phyloP scores from a whole-genome alignment of 495 filamentous ascomycete species.

The Pyrenopolyporus hunteri region DNA sequence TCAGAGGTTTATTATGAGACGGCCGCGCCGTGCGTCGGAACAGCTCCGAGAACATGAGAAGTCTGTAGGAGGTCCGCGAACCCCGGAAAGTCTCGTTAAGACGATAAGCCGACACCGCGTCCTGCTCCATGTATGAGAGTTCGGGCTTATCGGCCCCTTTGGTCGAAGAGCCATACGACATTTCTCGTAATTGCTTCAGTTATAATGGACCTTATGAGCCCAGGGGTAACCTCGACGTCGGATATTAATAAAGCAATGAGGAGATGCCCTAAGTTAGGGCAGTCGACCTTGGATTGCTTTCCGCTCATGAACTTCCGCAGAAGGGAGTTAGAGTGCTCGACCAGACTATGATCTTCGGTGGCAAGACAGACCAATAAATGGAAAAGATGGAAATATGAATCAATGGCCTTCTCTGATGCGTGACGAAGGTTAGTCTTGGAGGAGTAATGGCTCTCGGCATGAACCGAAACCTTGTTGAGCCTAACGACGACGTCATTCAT shows the following conservation, averaged over 20 bases:
- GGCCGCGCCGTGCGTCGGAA: constrained; percentile 54
- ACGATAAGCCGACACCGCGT: constrained; percentile 51
- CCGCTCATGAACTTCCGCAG: constrained; percentile 48
- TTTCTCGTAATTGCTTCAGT: constrained; percentile 57
- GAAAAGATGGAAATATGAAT: constrained; percentile 60
- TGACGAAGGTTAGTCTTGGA: constrained; percentile 51
- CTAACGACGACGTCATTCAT: constrained; percentile 60
- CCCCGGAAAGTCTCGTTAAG: constrained; percentile 55
- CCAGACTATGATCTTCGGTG: constrained; percentile 35
- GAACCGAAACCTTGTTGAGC: constrained; percentile 45
- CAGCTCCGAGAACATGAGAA: constrained; percentile 60
- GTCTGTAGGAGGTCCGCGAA: constrained; percentile 54
- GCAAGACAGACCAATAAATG: constrained; percentile 56
- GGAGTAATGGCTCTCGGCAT: neutral
- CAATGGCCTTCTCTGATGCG: constrained; percentile 59
- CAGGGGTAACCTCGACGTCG: constrained; percentile 48
- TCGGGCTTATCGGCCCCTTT: constrained; percentile 51
- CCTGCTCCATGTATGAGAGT: constrained; percentile 53
- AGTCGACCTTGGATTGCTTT: constrained; percentile 46
- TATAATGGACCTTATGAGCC: constrained; percentile 51
- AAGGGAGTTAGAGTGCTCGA: constrained; percentile 40
- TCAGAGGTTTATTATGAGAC: constrained; percentile 42
- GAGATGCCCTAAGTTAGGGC: constrained; percentile 58
- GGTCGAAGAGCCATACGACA: constrained; percentile 59
- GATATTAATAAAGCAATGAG: constrained; percentile 55